phyloP scores from a whole-genome alignment of 2,329 filamentous ascomycete species.

The Fusarium sp. region DNA sequence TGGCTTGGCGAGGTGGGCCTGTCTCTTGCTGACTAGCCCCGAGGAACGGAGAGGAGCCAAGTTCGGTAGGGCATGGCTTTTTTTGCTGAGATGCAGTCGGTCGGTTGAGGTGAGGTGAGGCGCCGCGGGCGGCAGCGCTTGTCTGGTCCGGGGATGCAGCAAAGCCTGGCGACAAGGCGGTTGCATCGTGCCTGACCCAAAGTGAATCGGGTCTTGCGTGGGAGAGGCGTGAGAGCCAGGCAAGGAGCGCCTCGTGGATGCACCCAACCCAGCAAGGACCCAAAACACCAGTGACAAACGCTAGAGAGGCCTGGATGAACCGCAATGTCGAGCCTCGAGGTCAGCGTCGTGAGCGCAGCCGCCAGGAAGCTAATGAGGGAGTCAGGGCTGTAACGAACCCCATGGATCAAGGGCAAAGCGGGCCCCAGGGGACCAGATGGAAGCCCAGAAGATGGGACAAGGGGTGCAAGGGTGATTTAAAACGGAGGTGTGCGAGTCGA shows the following conservation, averaged over 20 bases:
- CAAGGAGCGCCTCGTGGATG: background rate
- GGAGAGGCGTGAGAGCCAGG: background rate
- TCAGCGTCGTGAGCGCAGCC: conserved; percentile 6
- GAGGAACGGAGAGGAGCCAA: conserved; percentile 25
- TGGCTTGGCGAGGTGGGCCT: too few relatives aligned
- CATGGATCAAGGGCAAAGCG: conserved; percentile 11
- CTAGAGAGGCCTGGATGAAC: conserved; percentile 6
- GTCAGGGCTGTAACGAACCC: conserved; percentile 17
- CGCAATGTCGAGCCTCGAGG: conserved; percentile 6
- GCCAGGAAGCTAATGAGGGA: conserved; percentile 13
- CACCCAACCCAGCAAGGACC: background rate
- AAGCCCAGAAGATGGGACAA: too few relatives aligned
- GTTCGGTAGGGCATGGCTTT: too few relatives aligned
- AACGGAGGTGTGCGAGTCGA: conserved; percentile 21
- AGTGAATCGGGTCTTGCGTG: background rate
- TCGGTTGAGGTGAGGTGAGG: conserved; percentile 43
- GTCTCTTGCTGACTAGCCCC: conserved; percentile 31
- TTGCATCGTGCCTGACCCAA: background rate
- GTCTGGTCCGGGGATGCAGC: conserved; percentile 36
- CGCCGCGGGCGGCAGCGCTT: conserved; percentile 41
- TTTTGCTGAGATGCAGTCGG: conserved; percentile 22
- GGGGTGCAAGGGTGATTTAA: conserved; percentile 21
- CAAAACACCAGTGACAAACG: background rate
- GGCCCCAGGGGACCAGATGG: conserved; percentile 14
- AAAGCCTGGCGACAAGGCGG: conserved; percentile 10